Conservation (phyloP, 495 filamentous ascomycete genomes). For the Lindgomyces ingoldianus region DNA sequence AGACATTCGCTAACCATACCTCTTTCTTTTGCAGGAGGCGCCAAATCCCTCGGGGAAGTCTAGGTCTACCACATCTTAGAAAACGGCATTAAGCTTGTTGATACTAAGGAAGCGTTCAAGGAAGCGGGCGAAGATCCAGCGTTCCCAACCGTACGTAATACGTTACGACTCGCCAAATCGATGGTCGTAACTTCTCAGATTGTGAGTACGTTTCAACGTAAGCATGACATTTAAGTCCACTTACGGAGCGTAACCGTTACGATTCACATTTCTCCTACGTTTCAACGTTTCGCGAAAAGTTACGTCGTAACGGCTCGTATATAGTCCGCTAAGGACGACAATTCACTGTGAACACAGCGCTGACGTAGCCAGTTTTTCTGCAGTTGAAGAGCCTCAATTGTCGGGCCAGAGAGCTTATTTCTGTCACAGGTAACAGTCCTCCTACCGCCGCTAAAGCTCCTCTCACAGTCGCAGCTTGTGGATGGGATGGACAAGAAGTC, state of each 20-base stretch:
- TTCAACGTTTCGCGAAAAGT: background rate
- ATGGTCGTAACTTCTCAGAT: background rate
- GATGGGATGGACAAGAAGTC: background rate
- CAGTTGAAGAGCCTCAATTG: constrained; percentile 4
- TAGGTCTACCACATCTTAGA: constrained; percentile 8
- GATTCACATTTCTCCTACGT: background rate
- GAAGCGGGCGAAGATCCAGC: constrained; percentile 4
- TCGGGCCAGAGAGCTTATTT: too few relatives aligned
- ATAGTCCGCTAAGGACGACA: background rate
- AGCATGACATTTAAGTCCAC: background rate
- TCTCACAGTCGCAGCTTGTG: background rate
- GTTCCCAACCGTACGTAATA: background rate
- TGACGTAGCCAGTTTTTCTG: background rate
- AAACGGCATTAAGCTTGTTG: constrained; percentile 13
- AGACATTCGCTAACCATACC: constrained; percentile 10
- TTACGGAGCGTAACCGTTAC: background rate
- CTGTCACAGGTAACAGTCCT: too few relatives aligned
- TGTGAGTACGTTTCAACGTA: background rate
- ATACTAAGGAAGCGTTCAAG: constrained; percentile 7
- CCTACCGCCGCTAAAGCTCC: background rate
- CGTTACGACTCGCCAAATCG: background rate
- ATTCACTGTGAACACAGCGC: background rate
- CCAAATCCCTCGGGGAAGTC: constrained; percentile 1
- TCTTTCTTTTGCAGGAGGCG: constrained; percentile 14
- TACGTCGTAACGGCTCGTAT: background rate